These are phyloP conservation scores for Helicocarpus griseus DNA, from an alignment of 2,329 filamentous ascomycete genomes.

Conservation along the genomic window DNA sequence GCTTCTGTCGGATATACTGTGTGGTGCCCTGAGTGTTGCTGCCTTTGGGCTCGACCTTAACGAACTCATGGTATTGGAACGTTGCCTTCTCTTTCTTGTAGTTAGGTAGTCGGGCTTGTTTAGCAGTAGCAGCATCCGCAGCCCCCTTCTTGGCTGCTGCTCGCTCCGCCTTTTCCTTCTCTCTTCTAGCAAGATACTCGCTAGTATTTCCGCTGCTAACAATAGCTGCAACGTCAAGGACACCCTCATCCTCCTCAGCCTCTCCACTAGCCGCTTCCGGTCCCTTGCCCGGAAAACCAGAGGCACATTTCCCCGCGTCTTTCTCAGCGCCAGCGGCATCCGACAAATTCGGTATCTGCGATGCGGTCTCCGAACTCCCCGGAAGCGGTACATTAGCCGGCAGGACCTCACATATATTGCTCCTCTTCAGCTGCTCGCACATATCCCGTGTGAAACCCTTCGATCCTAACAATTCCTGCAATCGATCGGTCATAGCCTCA, in stretches of 20 bases:
- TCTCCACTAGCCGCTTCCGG: constrained; percentile 44
- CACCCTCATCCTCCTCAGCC: constrained; percentile 49
- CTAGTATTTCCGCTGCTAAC: constrained; percentile 54
- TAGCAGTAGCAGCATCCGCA: constrained; percentile 34
- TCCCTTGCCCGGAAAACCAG: constrained; percentile 40
- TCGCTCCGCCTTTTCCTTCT: constrained; percentile 53
- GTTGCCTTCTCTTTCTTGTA: constrained; percentile 49
- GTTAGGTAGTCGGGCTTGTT: constrained; percentile 46
- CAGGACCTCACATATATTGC: constrained; percentile 53
- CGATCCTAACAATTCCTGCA: constrained; percentile 54
- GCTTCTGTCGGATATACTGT: constrained; percentile 42
- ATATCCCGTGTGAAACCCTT: constrained; percentile 52
- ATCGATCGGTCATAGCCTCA: constrained; percentile 69
- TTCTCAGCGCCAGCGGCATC: constrained; percentile 44
- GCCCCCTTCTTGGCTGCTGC: constrained; percentile 43
- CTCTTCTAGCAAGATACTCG: constrained; percentile 53
- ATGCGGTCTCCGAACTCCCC: constrained; percentile 33
- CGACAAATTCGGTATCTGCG: constrained; percentile 44
- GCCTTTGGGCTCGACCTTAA: constrained; percentile 45
- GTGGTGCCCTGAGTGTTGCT: constrained; percentile 37
- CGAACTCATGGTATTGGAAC: constrained; percentile 53
- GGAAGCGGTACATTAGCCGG: constrained; percentile 46
- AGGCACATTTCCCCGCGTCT: constrained; percentile 26
- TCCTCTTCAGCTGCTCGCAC: constrained; percentile 57
- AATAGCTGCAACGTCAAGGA: constrained; percentile 56